Evolutionary conservation across 2,329 filamentous ascomycete genomes (phyloP).

Genomic region (Pseudonectria buxi): DNA sequence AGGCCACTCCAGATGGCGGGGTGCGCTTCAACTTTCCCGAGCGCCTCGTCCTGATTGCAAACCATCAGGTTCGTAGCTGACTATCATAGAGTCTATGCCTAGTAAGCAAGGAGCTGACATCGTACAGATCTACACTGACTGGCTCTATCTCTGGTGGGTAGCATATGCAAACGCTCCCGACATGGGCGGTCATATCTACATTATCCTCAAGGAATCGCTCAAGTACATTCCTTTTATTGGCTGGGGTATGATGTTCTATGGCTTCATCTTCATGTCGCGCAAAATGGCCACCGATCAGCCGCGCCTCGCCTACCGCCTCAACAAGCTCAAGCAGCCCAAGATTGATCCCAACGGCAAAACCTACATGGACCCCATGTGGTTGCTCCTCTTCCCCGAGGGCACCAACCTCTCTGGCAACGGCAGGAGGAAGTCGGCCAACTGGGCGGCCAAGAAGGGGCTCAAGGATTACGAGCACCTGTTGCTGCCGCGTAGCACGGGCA

Average conservation of each 20-base stretch:
- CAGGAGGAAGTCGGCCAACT: conserved; percentile 61
- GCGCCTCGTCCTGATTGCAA: conserved; percentile 75
- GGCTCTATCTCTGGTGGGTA: conserved; percentile 91
- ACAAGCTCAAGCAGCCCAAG: conserved; percentile 57
- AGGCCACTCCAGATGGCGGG: conserved; percentile 61
- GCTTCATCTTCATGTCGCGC: conserved; percentile 87
- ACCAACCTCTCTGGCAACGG: conserved; percentile 73
- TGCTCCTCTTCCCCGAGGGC: conserved; percentile 80
- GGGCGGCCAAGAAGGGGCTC: conserved; percentile 70
- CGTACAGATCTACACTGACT: conserved; percentile 72
- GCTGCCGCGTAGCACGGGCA: conserved; percentile 72
- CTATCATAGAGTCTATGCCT: background rate
- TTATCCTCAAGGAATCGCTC: conserved; percentile 82
- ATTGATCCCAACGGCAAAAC: conserved; percentile 45
- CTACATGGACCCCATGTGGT: conserved; percentile 77
- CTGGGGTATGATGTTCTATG: conserved; percentile 75
- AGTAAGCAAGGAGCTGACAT: conserved; percentile 17
- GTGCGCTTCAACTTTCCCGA: conserved; percentile 76
- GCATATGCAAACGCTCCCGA: conserved; percentile 70
- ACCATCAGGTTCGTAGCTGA: conserved; percentile 69
- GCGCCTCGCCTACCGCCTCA: conserved; percentile 66
- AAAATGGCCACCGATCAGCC: conserved; percentile 78
- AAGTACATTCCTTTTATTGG: conserved; percentile 76
- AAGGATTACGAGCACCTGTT: conserved; percentile 68
- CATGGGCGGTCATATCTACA: conserved; percentile 82